phyloP scores from a whole-genome alignment of 345 rosid genomes.

The Pistacia atlantica region DNA sequence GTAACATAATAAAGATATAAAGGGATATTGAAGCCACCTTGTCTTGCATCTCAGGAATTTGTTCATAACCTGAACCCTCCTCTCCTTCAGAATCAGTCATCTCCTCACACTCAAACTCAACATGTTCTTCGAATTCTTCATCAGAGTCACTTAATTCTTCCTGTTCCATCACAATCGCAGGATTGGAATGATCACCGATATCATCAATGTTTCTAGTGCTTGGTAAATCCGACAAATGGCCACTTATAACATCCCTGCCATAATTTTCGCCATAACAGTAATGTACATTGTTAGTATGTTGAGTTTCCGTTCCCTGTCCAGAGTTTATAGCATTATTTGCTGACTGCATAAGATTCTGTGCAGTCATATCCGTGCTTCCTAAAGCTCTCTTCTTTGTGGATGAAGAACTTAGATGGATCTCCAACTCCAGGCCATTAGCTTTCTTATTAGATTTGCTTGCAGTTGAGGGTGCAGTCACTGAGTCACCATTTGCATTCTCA shows the following conservation, averaged over 20 bases:
- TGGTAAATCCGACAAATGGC: slow-evolving; percentile 28
- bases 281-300: slow-evolving; percentile 25
- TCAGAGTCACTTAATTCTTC: slow-evolving; percentile 98
- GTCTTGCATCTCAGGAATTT: slow-evolving; percentile 40
- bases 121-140: slow-evolving; percentile 86
- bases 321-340: slow-evolving; percentile 17
- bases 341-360: slow-evolving; percentile 25
- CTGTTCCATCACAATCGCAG: slow-evolving; percentile 93
- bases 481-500: slow-evolving; percentile 42
- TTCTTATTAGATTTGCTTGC: slow-evolving; percentile 38
- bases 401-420: slow-evolving; percentile 70
- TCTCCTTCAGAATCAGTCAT: slow-evolving; percentile 98
- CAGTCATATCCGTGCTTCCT: slow-evolving; percentile 34
- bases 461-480: slow-evolving; percentile 29
- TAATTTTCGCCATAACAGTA: slow-evolving; percentile 24
- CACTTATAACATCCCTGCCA: slow-evolving; percentile 31
- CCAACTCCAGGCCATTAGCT: slow-evolving; percentile 60
- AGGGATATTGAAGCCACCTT: slow-evolving; percentile 41
- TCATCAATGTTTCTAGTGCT: slow-evolving; percentile 43
- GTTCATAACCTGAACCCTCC: slow-evolving; percentile 53
- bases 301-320: slow-evolving; percentile 28
- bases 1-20: slow-evolving; percentile 12
- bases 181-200: slow-evolving; percentile 58
- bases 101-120: slow-evolving; percentile 98
- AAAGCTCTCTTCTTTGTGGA: slow-evolving; percentile 41